Evolutionary conservation across 2,329 filamentous ascomycete species (phyloP).

Genomic region (Stemphylium beticola): DNA sequence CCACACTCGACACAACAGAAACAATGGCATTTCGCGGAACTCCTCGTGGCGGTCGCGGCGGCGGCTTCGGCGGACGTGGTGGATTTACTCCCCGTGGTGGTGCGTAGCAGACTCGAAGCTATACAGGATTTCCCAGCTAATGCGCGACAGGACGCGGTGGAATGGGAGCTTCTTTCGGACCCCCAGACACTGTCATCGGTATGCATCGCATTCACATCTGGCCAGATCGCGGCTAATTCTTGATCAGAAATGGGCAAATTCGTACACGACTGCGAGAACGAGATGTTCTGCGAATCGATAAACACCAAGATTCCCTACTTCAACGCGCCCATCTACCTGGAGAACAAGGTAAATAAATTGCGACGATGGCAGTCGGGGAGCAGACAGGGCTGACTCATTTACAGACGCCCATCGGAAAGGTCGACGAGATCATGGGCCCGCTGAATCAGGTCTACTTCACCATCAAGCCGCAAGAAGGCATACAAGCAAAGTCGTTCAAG

Average conservation of each 20-base stretch:
- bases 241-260: conserved; percentile 87
- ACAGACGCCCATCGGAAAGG: conserved; percentile 87
- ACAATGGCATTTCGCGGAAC: conserved; percentile 68
- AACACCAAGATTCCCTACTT: conserved; percentile 98
- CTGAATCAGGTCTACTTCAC: conserved; percentile 99
- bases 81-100: conserved; percentile 60
- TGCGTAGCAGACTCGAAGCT: conserved; percentile 30
- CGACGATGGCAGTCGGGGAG: not conserved
- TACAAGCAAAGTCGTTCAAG: conserved; percentile 94
- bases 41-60: conserved; percentile 48
- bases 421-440: conserved; percentile 96
- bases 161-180: conserved; percentile 50
- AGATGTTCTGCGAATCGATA: conserved; percentile 95
- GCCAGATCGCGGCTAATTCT: conserved; percentile 22
- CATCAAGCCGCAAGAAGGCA: conserved; percentile 95
- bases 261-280: conserved; percentile 92
- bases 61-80: conserved; percentile 60
- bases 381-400: conserved; percentile 26
- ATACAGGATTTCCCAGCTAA: conserved; percentile 37
- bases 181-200: conserved; percentile 54
- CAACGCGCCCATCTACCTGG: conserved; percentile 97
- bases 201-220: conserved; percentile 6
- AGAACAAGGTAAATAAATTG: conserved; percentile 77
- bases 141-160: conserved; percentile 45
- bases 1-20: conserved; percentile 33